Evolutionary conservation across 257 asterid genomes (phyloP).

Genomic region (Rhazya stricta): DNA sequence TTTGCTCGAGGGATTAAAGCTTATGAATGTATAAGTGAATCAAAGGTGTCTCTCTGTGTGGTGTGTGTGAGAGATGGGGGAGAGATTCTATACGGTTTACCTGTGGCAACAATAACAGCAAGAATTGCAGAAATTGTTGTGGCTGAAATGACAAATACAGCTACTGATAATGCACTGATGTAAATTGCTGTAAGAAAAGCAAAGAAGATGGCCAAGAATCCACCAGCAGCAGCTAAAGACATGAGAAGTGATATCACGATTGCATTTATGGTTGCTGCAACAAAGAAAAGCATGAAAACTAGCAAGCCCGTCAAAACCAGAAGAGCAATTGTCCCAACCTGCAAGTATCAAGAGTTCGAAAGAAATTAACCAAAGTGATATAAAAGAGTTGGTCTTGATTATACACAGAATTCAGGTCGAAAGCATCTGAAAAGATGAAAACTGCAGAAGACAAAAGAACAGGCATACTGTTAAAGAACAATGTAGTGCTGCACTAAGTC

Average conservation of each 20-base stretch:
- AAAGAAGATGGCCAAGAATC: conserved; percentile 83
- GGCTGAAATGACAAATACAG: conserved; percentile 52
- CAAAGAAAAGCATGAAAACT: conserved; percentile 62
- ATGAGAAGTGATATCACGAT: conserved; percentile 65
- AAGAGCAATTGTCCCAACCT: conserved; percentile 67
- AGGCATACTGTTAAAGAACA: background rate
- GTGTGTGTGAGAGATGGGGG: too few species aligned
- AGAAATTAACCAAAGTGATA: background rate
- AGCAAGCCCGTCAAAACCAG: conserved; percentile 57
- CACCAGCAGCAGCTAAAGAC: conserved; percentile 84
- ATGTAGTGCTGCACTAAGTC: background rate
- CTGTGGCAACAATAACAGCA: conserved; percentile 59
- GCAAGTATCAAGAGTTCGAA: conserved; percentile 20
- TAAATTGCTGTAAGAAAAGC: conserved; percentile 60
- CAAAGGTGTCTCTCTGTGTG: too few species aligned
- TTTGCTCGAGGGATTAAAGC: background rate
- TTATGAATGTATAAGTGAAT: background rate
- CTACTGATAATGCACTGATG: conserved; percentile 51
- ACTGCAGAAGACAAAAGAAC: background rate
- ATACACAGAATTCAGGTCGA: background rate
- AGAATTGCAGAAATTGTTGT: conserved; percentile 49
- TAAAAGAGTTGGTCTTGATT: background rate
- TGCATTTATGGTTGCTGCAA: conserved; percentile 69
- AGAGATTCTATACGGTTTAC: conserved; percentile 27
- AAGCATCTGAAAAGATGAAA: background rate